Conservation (phyloP, 306 rosid species). For the Ceratonia siliqua region DNA sequence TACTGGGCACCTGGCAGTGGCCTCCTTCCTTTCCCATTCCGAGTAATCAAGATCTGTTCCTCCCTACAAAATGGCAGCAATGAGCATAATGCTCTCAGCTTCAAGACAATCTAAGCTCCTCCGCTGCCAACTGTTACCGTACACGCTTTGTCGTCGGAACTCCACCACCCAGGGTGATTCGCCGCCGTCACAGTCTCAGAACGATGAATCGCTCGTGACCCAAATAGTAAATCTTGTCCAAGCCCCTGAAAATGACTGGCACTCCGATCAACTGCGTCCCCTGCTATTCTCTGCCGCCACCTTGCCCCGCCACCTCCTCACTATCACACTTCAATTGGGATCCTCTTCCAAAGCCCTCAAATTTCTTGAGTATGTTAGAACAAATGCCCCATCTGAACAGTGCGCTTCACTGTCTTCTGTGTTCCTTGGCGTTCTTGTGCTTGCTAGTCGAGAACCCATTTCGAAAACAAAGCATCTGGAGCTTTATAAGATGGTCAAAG, state of each 20-base stretch:
- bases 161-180: conserved; percentile 20
- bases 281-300: conserved; percentile 45
- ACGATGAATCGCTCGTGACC: conserved; percentile 36
- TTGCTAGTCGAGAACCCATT: conserved; percentile 48
- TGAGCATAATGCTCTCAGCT: neutral
- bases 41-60: too few species aligned
- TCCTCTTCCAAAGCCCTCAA: conserved; percentile 39
- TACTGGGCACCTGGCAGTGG: too few species aligned
- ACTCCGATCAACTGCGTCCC: conserved; percentile 43
- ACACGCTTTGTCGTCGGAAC: neutral
- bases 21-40: too few species aligned
- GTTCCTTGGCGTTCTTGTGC: conserved; percentile 56
- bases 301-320: conserved; percentile 41
- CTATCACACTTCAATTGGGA: conserved; percentile 45
- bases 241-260: conserved; percentile 46
- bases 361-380: conserved; percentile 32
- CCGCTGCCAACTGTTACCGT: neutral
- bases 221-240: conserved; percentile 54
- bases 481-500: conserved; percentile 41
- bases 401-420: conserved; percentile 36
- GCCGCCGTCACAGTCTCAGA: conserved; percentile 24
- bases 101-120: neutral
- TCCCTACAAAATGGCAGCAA: neutral
- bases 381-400: conserved; percentile 14
- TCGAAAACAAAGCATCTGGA: conserved; percentile 41